Evolutionary conservation across 192 early-diverging fungal genomes (phyloP), one percentile per base, ranked within the genome.

Genomic region (Lobosporangium transversale): DNA sequence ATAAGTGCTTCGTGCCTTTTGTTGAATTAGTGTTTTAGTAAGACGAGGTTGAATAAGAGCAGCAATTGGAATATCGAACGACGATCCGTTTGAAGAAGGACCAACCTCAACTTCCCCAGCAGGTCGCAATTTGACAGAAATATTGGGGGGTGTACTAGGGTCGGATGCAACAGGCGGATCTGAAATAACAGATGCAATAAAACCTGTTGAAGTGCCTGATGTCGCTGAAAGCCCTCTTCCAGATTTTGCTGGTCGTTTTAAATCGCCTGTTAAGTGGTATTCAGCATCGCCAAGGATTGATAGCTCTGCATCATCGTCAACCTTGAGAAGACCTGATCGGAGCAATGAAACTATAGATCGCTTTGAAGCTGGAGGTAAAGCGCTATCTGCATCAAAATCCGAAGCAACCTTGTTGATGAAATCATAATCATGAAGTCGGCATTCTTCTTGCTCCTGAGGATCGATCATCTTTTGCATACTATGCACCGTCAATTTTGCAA

Each of bases 1-100:
- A 36, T 71, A 71, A 8, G 48, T 63, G 23, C 53, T 63, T 12
- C 69, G 52, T 9, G 69, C 69, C 53, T 71, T 62, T n/a, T 57
- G 33, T 10, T 56, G 33, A 54, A 71, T 71, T 12, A 71, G 12
- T 26, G 69, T n/a, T 12, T 63, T 53, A 0, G 53, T 58, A 20
- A 71, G 53, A 10, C 69, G 44, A 3, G 60, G 69, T 36, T 57
- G 44, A 0, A 43, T 31, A 5, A 71, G 17, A 5, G 53, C 59
- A 24, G 24, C 48, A 27, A 71, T 26, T n/a, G 55, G 61, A n/a
- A 71, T 56, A 11, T 56, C 61, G 30, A 56, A 70, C 1, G 33
- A 47, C 15, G 49, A 36, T 24, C 24, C 26, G 27, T 26, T 53
- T 2, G 55, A 35, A 5, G 43, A 37, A n/a, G n/a, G n/a, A 2